These are phyloP conservation scores for Incumbomyces lentus DNA, from an alignment of 2,329 filamentous ascomycete genomes.

Conservation along the genomic window DNA sequence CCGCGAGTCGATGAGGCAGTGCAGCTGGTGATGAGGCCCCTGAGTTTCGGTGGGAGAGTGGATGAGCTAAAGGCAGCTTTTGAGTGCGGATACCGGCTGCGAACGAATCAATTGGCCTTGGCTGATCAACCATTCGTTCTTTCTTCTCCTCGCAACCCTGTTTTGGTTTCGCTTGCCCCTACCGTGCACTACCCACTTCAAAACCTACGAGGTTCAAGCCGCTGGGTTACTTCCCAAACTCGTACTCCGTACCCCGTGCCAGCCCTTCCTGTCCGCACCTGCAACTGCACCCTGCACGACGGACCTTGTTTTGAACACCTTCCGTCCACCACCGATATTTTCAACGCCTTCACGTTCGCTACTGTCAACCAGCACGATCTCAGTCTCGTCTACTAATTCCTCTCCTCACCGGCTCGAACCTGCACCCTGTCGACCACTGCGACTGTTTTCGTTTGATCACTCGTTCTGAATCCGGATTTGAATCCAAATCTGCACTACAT, in stretches of 20 bases:
- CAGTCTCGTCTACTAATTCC: background rate
- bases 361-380: slow-evolving; percentile 1
- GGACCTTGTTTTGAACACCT: background rate
- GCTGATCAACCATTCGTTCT: background rate
- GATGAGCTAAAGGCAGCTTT: background rate
- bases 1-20: background rate
- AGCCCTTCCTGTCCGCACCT: slow-evolving; percentile 1
- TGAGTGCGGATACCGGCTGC: background rate
- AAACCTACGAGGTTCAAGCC: background rate
- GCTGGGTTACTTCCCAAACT: background rate
- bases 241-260: background rate
- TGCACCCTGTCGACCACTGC: slow-evolving; percentile 1
- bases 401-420: background rate
- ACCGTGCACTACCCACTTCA: background rate
- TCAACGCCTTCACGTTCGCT: slow-evolving; percentile 6
- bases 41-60: slow-evolving; percentile 1
- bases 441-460: slow-evolving; percentile 4
- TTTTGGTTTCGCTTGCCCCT: background rate
- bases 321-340: background rate
- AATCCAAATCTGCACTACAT: background rate
- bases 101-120: slow-evolving; percentile 1
- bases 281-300: slow-evolving; percentile 1
- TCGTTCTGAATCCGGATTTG: slow-evolving; percentile 1
- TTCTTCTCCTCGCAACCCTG: background rate
- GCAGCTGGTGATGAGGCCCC: background rate